Evolutionary conservation across 1,139 yeast genomes (phyloP).

Genomic region (Sugiyamaella japonica): DNA sequence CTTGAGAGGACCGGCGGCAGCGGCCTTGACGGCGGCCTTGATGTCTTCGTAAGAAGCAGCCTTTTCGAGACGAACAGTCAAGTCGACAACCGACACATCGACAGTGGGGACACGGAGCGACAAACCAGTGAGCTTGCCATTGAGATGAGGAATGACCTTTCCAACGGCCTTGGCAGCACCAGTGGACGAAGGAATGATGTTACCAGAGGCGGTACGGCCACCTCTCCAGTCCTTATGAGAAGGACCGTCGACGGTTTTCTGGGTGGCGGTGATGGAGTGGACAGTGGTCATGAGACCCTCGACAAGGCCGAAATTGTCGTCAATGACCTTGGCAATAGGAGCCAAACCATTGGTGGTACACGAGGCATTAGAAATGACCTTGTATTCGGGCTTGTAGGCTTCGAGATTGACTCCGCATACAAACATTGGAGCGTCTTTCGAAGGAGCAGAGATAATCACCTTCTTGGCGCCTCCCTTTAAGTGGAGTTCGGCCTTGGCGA

Average conservation of each 20-base stretch:
- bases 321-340: slow-evolving; percentile 80
- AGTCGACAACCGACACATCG: slow-evolving; percentile 79
- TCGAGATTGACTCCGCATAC: slow-evolving; percentile 81
- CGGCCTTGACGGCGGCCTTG: slow-evolving; percentile 65
- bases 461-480: slow-evolving; percentile 86
- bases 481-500: slow-evolving; percentile 78
- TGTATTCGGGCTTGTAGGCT: slow-evolving; percentile 66
- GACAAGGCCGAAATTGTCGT: slow-evolving; percentile 76
- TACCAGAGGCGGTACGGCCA: slow-evolving; percentile 88
- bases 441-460: slow-evolving; percentile 86
- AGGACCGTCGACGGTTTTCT: slow-evolving; percentile 90
- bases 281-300: slow-evolving; percentile 92
- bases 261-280: slow-evolving; percentile 89
- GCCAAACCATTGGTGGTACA: slow-evolving; percentile 92
- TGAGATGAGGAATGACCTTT: slow-evolving; percentile 82
- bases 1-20: slow-evolving; percentile 65
- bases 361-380: slow-evolving; percentile 80
- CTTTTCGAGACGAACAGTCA: slow-evolving; percentile 68
- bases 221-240: slow-evolving; percentile 96
- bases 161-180: slow-evolving; percentile 96
- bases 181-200: slow-evolving; percentile 86
- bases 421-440: slow-evolving; percentile 86
- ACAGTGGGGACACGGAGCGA: slow-evolving; percentile 86
- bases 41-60: slow-evolving; percentile 74
- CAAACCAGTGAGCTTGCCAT: slow-evolving; percentile 89